Conservation (phyloP, 1,284 basidiomycete species). For the Thelephora terrestris region DNA sequence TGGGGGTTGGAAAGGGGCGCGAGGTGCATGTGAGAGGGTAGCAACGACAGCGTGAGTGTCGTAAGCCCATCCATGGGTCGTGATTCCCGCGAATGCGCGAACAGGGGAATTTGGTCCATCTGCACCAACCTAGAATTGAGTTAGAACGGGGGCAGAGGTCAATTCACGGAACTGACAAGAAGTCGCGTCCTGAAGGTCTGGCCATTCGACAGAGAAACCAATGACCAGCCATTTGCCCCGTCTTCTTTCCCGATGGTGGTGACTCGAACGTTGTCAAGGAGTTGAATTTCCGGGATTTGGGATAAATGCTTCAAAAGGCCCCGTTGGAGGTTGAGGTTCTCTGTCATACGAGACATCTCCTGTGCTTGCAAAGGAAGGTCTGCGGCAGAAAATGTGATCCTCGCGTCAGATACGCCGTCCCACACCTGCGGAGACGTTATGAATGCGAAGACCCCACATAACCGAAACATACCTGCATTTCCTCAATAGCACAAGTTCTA, state of each 20-base stretch:
- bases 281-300: conserved; percentile 31
- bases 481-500: conserved; percentile 65
- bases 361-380: conserved; percentile 30
- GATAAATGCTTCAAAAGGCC: conserved; percentile 58
- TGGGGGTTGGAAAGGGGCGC: conserved; percentile 44
- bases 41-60: conserved; percentile 87
- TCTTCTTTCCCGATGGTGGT: conserved; percentile 43
- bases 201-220: conserved; percentile 61
- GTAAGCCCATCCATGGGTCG: conserved; percentile 90
- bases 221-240: conserved; percentile 52
- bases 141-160: not conserved
- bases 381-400: conserved; percentile 58
- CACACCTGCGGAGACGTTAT: conserved; percentile 51
- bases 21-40: conserved; percentile 66
- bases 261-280: conserved; percentile 65
- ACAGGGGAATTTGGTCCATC: conserved; percentile 96
- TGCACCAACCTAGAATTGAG: conserved; percentile 67
- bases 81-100: conserved; percentile 76
- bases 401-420: conserved; percentile 80
- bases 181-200: conserved; percentile 56
- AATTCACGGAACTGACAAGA: conserved; percentile 39
- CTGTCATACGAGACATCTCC: conserved; percentile 74
- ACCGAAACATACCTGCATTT: conserved; percentile 65
- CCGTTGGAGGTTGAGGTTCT: conserved; percentile 86
- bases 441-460: not conserved